Conservation (phyloP, 352 stramenopile species). For the Thraustochytrium sp. region DNA sequence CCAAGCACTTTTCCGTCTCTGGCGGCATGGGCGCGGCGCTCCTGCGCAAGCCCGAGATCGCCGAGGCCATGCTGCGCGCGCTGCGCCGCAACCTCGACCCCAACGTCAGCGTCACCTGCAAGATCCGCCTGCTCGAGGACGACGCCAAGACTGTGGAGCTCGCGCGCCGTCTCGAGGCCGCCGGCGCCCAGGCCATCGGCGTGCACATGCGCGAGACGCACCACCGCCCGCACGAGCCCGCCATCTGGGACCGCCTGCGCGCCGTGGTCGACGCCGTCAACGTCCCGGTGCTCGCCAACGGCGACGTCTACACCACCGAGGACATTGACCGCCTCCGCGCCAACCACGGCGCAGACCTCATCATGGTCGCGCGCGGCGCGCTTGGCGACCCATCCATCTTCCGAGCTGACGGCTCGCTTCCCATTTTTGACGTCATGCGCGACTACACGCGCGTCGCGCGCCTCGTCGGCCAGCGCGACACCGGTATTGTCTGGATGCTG, state of each 20-base stretch:
- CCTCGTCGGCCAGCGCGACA: slow-evolving; percentile 34
- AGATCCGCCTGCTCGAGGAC: slow-evolving; percentile 70
- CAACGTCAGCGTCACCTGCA: slow-evolving; percentile 73
- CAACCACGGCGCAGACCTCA: slow-evolving; percentile 61
- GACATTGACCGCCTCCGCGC: slow-evolving; percentile 61
- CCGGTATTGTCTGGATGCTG: slow-evolving; percentile 44
- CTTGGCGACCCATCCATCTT: slow-evolving; percentile 61
- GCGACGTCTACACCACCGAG: slow-evolving; percentile 69
- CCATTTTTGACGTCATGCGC: slow-evolving; percentile 46
- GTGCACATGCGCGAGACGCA: slow-evolving; percentile 49
- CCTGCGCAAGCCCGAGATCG: slow-evolving; percentile 73
- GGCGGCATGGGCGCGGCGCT: slow-evolving; percentile 82
- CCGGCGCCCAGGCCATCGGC: slow-evolving; percentile 47
- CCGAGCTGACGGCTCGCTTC: not conserved
- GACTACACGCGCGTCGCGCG: slow-evolving; percentile 44
- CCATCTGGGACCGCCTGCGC: slow-evolving; percentile 37
- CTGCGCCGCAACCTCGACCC: slow-evolving; percentile 15
- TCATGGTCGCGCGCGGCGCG: slow-evolving; percentile 71
- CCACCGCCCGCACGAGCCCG: slow-evolving; percentile 41
- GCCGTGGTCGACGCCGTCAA: slow-evolving; percentile 45
- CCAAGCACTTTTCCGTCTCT: slow-evolving; percentile 83
- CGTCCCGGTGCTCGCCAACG: slow-evolving; percentile 74
- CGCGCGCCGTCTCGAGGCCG: slow-evolving; percentile 41
- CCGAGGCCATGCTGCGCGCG: slow-evolving; percentile 61
- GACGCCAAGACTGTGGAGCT: slow-evolving; percentile 40